Base-by-base conservation (phyloP, 441 rosid species). In the Euphorbia schlechtendalii region DNA sequence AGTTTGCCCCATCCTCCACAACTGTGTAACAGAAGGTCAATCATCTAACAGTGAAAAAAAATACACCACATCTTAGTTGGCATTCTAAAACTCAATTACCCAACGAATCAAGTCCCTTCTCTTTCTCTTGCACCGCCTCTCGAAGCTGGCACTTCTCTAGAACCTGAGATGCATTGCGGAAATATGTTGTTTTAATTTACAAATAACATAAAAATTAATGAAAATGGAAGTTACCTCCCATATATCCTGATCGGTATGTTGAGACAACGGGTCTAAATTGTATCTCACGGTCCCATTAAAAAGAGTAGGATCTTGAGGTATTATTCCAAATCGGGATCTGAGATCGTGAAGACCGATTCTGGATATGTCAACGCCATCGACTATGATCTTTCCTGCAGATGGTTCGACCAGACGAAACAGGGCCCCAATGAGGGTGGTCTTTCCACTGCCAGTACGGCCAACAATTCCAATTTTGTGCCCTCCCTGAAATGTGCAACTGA, bases 381-480 rank as follows among this genome's bases (percentile, higher is more conserved):
- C 86, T 15, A 85, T 15, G 12, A 94, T 82, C 73, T 80, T 87
- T 74, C 99, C 99, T 48, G 82, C 89, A 0, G 79, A 82, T 0
- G 98, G 96, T 65, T 94, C 96, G 69, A 91, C 98, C 56, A 89
- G 83, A 65, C 91, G 96, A 75, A 94, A 94, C 46, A 91, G 57
- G 69, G 98, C 94, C 72, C 98, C 72, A 3, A 94, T 94, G 36
- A 91, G 82, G 61, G 98, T 94, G 0, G 96, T 84, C 86, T 91
- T 94, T 41, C 99, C 98, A 54, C 98, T 89, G 28, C 99, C 99
- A 5, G 98, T 94, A 34, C 96, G 80, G n/a, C 99, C 99, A 74
- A 94, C 98, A 30, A 89, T 84, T 6, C 99, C 99, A 49, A 94
- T 86, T 81, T 84, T 91, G 61, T 91, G 89, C 38, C 99, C 96